phyloP scores from a whole-genome alignment of 257 asterid species.

The Leptodermis oblonga region DNA sequence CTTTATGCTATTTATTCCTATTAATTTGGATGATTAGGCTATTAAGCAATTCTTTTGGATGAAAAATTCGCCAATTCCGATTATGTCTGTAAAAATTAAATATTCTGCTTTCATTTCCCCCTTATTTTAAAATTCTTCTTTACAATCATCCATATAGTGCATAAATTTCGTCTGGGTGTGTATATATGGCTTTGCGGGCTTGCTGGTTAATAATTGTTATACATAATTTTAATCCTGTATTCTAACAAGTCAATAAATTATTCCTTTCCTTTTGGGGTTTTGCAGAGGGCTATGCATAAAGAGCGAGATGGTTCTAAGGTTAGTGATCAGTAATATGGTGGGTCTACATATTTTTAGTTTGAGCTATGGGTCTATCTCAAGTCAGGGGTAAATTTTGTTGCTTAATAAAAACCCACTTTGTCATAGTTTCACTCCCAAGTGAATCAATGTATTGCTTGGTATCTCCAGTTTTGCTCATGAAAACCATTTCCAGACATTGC shows the following conservation, averaged over 20 bases:
- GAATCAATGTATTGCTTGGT: neutral
- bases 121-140: neutral
- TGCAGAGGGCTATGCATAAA: slow-evolving; percentile 84
- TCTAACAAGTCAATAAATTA: slow-evolving; percentile 4
- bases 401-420: neutral
- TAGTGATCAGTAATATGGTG: slow-evolving; percentile 19
- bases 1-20: too few relatives aligned
- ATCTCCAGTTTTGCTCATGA: neutral
- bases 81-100: too few relatives aligned
- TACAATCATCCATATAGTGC: neutral
- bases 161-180: neutral
- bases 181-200: neutral
- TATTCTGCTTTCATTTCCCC: neutral
- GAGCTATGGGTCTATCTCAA: too few relatives aligned
- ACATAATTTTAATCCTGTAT: neutral
- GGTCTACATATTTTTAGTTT: neutral
- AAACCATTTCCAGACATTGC: neutral
- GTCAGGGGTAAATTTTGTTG: neutral
- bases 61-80: too few relatives aligned
- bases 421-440: neutral
- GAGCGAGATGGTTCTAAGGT: slow-evolving; percentile 74
- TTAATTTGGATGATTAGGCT: neutral
- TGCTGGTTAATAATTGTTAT: neutral
- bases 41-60: neutral
- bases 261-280: slow-evolving; percentile 18